A percentile compares a stretch with the other conserved stretches of the same genome.
phyloP scores from a whole-genome alignment of 768 basidiomycete genomes.

The Collybia sordida region DNA sequence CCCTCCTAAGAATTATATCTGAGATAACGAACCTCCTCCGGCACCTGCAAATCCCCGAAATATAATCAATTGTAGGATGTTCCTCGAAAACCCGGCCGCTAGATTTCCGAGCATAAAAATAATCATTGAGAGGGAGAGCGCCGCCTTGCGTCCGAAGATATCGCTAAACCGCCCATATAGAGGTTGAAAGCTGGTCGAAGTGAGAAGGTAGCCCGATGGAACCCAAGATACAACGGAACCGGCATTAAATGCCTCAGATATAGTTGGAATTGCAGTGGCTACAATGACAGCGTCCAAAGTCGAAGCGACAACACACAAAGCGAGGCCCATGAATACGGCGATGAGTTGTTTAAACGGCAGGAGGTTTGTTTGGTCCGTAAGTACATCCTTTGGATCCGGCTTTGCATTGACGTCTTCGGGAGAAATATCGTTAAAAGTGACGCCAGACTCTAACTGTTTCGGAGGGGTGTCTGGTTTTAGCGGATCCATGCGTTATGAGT shows the following conservation, averaged over 20 bases:
- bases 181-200: slow-evolving; percentile 63
- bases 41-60: slow-evolving; percentile 68
- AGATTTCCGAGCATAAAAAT: slow-evolving; percentile 68
- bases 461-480: too few species aligned
- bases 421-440: too few species aligned
- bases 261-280: slow-evolving; percentile 72
- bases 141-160: slow-evolving; percentile 65
- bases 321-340: slow-evolving; percentile 59
- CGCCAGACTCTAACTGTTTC: too few species aligned
- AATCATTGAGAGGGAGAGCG: slow-evolving; percentile 55
- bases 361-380: slow-evolving; percentile 79
- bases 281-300: slow-evolving; percentile 72
- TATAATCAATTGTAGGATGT: slow-evolving; percentile 66
- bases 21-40: slow-evolving; percentile 51
- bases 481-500: too few species aligned
- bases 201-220: slow-evolving; percentile 69
- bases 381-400: slow-evolving; percentile 5
- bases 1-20: not conserved
- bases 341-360: slow-evolving; percentile 65
- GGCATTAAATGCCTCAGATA: slow-evolving; percentile 64
- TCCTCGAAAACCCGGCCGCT: slow-evolving; percentile 63
- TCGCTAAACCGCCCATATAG: slow-evolving; percentile 64
- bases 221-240: slow-evolving; percentile 70
- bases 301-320: slow-evolving; percentile 60
- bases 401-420: not conserved